Percentiles rank a stretch among this genome's conserved stretches.
phyloP scores from a whole-genome alignment of 176 grass and related monocot genomes.

The Melocanna baccifera region DNA sequence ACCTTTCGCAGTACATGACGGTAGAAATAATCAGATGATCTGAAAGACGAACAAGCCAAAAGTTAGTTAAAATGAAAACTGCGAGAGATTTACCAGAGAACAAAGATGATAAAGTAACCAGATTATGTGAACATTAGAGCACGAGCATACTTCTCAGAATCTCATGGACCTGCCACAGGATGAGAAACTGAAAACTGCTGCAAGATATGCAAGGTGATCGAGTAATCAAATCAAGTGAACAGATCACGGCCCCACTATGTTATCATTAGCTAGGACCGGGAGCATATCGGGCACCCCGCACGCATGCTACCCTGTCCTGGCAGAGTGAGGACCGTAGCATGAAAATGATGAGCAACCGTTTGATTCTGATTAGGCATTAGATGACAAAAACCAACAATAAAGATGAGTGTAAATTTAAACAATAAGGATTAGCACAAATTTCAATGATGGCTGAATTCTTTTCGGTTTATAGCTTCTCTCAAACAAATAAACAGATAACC shows the following conservation, averaged over 20 bases:
- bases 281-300: neutral
- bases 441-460: neutral
- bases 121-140: neutral
- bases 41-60: neutral
- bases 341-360: slow-evolving; percentile 20
- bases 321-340: neutral
- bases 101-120: neutral
- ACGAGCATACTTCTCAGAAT: neutral
- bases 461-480: no score
- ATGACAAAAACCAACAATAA: slow-evolving; percentile 5
- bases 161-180: neutral
- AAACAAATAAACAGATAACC: no score
- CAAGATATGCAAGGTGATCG: neutral
- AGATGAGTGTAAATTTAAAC: neutral
- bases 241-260: neutral
- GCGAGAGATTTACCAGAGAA: neutral
- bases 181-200: neutral
- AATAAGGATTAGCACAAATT: neutral
- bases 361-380: neutral
- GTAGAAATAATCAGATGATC: neutral
- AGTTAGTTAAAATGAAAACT: neutral
- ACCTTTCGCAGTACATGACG: neutral
- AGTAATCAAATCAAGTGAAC: neutral
- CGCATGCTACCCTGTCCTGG: neutral
- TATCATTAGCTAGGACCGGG: slow-evolving; percentile 9